phyloP scores from a whole-genome alignment of 2,329 filamentous ascomycete genomes.

The Seiridium cupressi region DNA sequence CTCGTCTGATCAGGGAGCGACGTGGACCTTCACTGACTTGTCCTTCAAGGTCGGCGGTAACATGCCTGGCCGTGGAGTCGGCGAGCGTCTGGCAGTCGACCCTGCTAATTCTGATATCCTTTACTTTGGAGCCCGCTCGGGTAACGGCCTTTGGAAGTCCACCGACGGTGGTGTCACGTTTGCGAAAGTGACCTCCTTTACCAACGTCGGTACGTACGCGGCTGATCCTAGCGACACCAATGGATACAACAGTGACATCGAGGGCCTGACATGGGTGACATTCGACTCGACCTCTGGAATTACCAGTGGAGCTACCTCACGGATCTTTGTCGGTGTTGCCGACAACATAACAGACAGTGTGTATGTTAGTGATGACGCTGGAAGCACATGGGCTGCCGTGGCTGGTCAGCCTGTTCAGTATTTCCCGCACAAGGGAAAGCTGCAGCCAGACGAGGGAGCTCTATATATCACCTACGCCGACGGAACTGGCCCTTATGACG shows the following conservation, averaged over 20 bases:
- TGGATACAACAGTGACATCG: constrained; percentile 44
- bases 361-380: constrained; percentile 53
- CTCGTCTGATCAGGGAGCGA: constrained; percentile 51
- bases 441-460: constrained; percentile 49
- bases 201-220: constrained; percentile 46
- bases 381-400: constrained; percentile 50
- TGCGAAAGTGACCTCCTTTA: constrained; percentile 49
- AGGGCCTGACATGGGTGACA: constrained; percentile 51
- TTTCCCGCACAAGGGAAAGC: constrained; percentile 53
- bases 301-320: constrained; percentile 45
- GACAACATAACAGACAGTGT: constrained; percentile 51
- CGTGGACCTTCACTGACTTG: constrained; percentile 47
- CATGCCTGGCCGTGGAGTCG: constrained; percentile 59
- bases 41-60: constrained; percentile 62
- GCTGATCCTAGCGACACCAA: constrained; percentile 41
- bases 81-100: constrained; percentile 57
- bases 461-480: constrained; percentile 56
- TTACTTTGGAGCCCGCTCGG: constrained; percentile 58
- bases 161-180: constrained; percentile 55
- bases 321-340: constrained; percentile 56
- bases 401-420: constrained; percentile 46
- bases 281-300: constrained; percentile 51
- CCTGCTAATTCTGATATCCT: constrained; percentile 55
- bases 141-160: constrained; percentile 58
- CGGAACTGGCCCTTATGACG: constrained; percentile 57